Evolutionary conservation across 108 stramenopile species (phyloP).

Genomic region (Stephanodiscus minutulus): DNA sequence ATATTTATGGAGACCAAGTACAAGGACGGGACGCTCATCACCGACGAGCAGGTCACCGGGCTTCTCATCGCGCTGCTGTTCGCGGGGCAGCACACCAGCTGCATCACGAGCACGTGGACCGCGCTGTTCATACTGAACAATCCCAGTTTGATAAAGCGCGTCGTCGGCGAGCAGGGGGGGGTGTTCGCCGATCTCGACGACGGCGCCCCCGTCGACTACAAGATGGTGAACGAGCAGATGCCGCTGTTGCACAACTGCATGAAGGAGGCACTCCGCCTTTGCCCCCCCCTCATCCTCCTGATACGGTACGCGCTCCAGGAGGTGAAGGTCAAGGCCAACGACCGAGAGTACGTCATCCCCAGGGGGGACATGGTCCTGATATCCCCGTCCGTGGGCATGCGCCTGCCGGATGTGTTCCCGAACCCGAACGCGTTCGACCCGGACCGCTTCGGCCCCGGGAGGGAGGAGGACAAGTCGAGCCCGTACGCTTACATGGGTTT

Average conservation of each 20-base stretch:
- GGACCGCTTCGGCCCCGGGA: conserved; percentile 91
- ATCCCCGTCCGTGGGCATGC: conserved; percentile 91
- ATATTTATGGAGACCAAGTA: conserved; percentile 98
- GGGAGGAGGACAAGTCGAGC: conserved; percentile 94
- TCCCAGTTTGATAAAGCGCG: conserved; percentile 75
- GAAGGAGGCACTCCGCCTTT: conserved; percentile 95
- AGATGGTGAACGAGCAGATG: conserved; percentile 84
- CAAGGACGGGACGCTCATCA: conserved; percentile 91
- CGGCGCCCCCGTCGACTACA: conserved; percentile 57
- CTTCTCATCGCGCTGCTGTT: conserved; percentile 97
- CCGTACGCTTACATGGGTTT: conserved; percentile 97
- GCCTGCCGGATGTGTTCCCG: conserved; percentile 89
- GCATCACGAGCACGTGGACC: conserved; percentile 98
- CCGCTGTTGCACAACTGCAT: conserved; percentile 92
- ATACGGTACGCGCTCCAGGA: conserved; percentile 93
- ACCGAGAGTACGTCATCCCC: conserved; percentile 78
- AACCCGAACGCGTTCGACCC: conserved; percentile 95
- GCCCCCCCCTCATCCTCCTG: conserved; percentile 98
- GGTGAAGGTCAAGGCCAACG: conserved; percentile 73
- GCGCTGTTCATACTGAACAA: conserved; percentile 85
- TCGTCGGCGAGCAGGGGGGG: conserved; percentile 81
- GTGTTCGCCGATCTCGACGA: conserved; percentile 37
- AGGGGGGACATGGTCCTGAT: conserved; percentile 93
- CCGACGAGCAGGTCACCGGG: conserved; percentile 96
- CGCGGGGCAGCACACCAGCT: conserved; percentile 99